Base-by-base conservation (phyloP, 345 rosid genomes). In the Erysimum cheiranthoides region DNA sequence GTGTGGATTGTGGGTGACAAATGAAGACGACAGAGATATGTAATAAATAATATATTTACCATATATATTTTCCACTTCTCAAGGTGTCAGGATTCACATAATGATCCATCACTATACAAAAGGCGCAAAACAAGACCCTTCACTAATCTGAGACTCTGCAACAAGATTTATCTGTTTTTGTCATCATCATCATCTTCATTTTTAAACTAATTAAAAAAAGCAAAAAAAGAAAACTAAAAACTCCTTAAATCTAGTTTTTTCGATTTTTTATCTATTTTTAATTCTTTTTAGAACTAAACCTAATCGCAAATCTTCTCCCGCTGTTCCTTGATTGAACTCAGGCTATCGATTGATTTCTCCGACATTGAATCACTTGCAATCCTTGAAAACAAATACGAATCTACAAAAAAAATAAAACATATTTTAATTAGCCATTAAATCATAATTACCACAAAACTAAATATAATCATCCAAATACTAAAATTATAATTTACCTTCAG, bases 81-180 rank as follows among this genome's bases (percentile, higher is more conserved):
- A 65, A 71, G 52, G 80, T 71, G 76, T 77, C 83, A 79, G 63
- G 68, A 76, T 49, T 81, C 59, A 67, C 83, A 85, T 80, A 64
- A 85, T 85, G 79, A 75, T 57, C 71, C 82, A 71, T 85, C 84
- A 78, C 80, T 81, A 53, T 74, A 79, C 79, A 80, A 64, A 72
- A 73, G 49, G 38, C 66, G 3, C 27, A 71, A 65, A 61, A 42
- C 62, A 38, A 66, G 73, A 53, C 45, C 72, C 28, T 75, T 64
- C 74, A 59, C 73, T 64, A 70, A 58, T 77, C 40, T 47, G 54
- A 45, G 49, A 39, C 49, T 54, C 36, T 67, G 39, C 73, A 42
- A 58, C 68, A 49, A 58, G 73, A 68, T 73, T 61, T 74, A 60
- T 71, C 67, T 60, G 76, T 65, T 73, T 46, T 61, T 57, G 77